Base-by-base conservation (phyloP, 257 asterid species). In the Solanum commersonii region DNA sequence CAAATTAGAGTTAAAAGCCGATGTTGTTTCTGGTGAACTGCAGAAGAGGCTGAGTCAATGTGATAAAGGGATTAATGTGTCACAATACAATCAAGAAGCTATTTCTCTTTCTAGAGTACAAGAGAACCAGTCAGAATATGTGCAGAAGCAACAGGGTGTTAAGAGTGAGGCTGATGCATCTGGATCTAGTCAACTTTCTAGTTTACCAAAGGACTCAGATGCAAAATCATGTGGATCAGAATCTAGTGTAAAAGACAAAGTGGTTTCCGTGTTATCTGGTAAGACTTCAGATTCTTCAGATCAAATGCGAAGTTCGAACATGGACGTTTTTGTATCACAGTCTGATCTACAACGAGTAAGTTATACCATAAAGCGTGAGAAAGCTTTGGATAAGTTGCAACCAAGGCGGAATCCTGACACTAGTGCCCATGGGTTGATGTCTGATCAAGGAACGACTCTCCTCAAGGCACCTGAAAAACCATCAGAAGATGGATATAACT, bases 401-500 rank as follows among this genome's bases (percentile, higher is more conserved):
- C 94, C 94, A 10, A 90, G 90, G 88, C 88, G 93, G 79, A 92
- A 91, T 87, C 92, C 91, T 87, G 94, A 93, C 5, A 16, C 74
- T 77, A 91, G 85, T 78, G 88, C 31, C 33, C 91, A 88, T 14
- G 35, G 65, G 9, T 83, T 88, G 42, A 90, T 63, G 49, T 76
- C 90, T 52, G 89, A 89, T 65, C 89, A 87, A 56, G 91, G 86
- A 65, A 78, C 34, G 40, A 14, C 56, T 86, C 56, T 89, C 74
- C 60, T 83, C 15, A 40, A 84, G 25, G 63, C 83, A 79, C 91
- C 89, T 33, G 98, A 92, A 76, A 95, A 93, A 85, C 93, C 93
- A 93, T 90, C 88, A 34, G 96, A 94, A 70, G 98, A 95, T 91
- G 99, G 97, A 20, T 95, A 95, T 91, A 96, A 95, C 93, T 96